phyloP scores from a whole-genome alignment of 2,329 filamentous ascomycete species.

The Curvularia lunata region DNA sequence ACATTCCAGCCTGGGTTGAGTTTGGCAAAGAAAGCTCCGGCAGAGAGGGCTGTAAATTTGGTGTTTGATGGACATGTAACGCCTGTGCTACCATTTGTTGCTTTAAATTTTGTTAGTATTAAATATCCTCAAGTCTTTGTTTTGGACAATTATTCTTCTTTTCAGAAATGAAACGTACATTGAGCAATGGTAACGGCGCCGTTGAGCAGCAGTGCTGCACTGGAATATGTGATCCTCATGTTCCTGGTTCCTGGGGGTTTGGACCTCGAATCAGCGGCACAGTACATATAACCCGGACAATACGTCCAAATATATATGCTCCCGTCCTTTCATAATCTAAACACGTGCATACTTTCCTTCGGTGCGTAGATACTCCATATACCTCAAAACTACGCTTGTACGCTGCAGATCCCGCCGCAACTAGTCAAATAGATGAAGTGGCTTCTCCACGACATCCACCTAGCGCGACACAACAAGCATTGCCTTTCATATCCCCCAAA shows the following conservation, averaged over 20 bases:
- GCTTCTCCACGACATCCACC: slow-evolving; percentile 4
- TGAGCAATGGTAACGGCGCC: slow-evolving; percentile 22
- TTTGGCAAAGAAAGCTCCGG: slow-evolving; percentile 55
- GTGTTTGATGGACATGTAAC: slow-evolving; percentile 48
- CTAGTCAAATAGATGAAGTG: slow-evolving; percentile 11
- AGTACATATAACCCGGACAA: not conserved
- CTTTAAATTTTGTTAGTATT: not conserved
- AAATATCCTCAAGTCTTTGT: not conserved
- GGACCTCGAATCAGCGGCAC: not conserved
- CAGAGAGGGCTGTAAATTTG: slow-evolving; percentile 56
- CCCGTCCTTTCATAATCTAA: not conserved
- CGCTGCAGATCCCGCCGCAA: not conserved
- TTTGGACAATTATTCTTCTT: not conserved
- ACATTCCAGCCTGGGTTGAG: slow-evolving; percentile 66
- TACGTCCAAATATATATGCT: slow-evolving; percentile 5
- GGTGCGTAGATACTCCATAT: slow-evolving; percentile 10
- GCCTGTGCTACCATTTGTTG: slow-evolving; percentile 26
- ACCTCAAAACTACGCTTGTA: not conserved
- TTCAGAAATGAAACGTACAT: slow-evolving; percentile 5
- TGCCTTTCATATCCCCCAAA: slow-evolving; percentile 11
- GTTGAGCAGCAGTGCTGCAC: slow-evolving; percentile 23
- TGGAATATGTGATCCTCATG: slow-evolving; percentile 12
- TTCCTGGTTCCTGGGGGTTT: not conserved
- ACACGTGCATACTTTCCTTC: not conserved
- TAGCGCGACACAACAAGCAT: slow-evolving; percentile 14